Percentiles rank a stretch among this genome's conserved stretches.
These are phyloP conservation scores for Calonectria fujianensis DNA, from an alignment of 2,329 filamentous ascomycete genomes.

Conservation along the genomic window DNA sequence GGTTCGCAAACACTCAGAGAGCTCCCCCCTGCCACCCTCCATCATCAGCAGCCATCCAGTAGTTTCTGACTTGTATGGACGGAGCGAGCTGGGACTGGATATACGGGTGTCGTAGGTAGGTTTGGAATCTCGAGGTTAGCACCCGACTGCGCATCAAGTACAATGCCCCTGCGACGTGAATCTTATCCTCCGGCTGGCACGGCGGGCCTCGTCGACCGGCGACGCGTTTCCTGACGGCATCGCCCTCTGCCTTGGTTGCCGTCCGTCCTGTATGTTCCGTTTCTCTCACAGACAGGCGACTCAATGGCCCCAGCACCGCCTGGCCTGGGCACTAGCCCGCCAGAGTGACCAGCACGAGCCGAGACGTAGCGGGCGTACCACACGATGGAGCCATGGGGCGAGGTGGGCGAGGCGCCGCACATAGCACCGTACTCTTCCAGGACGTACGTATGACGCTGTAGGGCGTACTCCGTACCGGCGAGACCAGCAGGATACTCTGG, in stretches of 20 bases:
- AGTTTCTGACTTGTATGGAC: constrained; percentile 23
- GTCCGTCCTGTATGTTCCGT: not conserved
- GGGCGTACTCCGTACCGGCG: constrained; percentile 23
- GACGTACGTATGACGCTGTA: constrained; percentile 21
- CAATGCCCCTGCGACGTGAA: constrained; percentile 23
- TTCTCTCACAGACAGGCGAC: not conserved
- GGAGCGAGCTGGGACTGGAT: constrained; percentile 22
- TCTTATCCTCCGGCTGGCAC: constrained; percentile 10
- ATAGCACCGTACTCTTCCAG: constrained; percentile 8
- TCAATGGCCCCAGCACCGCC: constrained; percentile 23
- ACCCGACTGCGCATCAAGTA: constrained; percentile 27
- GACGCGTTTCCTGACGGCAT: constrained; percentile 19
- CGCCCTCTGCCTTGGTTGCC: not conserved
- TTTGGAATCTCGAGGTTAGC: constrained; percentile 35
- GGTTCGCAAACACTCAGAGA: constrained; percentile 31
- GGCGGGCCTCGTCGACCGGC: not conserved
- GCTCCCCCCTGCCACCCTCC: constrained; percentile 41
- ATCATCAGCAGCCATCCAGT: constrained; percentile 33
- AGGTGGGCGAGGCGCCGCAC: constrained; percentile 33
- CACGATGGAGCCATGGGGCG: constrained; percentile 36
- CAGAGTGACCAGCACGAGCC: constrained; percentile 50
- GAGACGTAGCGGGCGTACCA: constrained; percentile 39
- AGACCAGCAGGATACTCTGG: constrained; percentile 16
- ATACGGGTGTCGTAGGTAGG: constrained; percentile 29
- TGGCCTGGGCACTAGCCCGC: constrained; percentile 35